These are phyloP conservation scores for Lanzia echinophila DNA, from an alignment of 2,329 filamentous ascomycete genomes.

Conservation along the genomic window DNA sequence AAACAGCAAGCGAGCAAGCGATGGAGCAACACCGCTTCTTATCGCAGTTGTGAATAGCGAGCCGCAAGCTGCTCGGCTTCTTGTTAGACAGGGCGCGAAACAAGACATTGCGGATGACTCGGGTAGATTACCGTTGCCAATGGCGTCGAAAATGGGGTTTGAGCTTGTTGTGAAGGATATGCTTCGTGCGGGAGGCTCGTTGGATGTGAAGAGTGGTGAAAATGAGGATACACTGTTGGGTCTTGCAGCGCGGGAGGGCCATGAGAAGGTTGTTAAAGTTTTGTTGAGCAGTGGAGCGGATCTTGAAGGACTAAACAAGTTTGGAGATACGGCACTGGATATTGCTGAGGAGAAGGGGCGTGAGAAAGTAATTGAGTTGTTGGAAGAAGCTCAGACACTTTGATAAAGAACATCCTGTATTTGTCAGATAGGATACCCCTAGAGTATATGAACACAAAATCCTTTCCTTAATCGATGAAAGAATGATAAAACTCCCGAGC, in stretches of 20 bases:
- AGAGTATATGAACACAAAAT: too few relatives aligned
- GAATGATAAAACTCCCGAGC: too few relatives aligned
- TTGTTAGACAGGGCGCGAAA: constrained; percentile 10
- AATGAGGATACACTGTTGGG: constrained; percentile 16
- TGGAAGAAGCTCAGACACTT: too few relatives aligned
- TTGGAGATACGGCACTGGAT: constrained; percentile 16
- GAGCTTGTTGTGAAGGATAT: constrained; percentile 14
- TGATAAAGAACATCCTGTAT: too few relatives aligned
- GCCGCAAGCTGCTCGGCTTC: constrained; percentile 9
- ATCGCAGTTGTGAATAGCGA: constrained; percentile 9
- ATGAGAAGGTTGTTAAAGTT: constrained; percentile 12
- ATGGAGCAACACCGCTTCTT: constrained; percentile 8
- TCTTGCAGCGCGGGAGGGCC: constrained; percentile 5
- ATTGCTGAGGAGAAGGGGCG: constrained; percentile 15
- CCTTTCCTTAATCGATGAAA: too few relatives aligned
- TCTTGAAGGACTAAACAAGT: constrained; percentile 7
- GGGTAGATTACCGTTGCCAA: constrained; percentile 10
- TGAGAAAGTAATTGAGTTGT: constrained; percentile 9
- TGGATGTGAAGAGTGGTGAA: constrained; percentile 11
- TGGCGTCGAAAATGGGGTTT: constrained; percentile 9
- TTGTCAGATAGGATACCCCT: too few relatives aligned
- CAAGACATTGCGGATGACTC: constrained; percentile 9
- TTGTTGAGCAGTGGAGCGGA: constrained; percentile 10
- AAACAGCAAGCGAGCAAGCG: neutral
- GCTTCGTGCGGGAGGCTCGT: constrained; percentile 11